Conservation (phyloP, 352 stramenopile genomes). For the Globisporangium parvum region DNA sequence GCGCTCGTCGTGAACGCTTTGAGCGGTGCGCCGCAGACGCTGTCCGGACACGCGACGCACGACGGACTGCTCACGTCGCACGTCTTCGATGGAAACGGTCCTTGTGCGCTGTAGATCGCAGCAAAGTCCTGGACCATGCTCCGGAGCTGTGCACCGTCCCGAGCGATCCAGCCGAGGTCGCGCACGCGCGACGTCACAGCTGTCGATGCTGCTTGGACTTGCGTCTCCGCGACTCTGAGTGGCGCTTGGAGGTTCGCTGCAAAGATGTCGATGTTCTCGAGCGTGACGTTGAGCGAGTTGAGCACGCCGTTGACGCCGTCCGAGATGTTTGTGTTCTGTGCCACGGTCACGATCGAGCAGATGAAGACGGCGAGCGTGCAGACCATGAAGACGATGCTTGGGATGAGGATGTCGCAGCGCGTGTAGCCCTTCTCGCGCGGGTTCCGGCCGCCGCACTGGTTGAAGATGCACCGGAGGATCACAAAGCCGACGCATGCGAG, state of each 20-base stretch:
- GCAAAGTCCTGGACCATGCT: constrained; percentile 59
- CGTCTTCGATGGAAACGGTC: constrained; percentile 40
- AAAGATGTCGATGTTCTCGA: constrained; percentile 79
- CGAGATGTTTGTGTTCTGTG: constrained; percentile 79
- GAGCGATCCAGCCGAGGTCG: constrained; percentile 44
- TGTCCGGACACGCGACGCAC: constrained; percentile 47
- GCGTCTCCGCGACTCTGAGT: constrained; percentile 30
- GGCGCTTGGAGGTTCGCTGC: constrained; percentile 52
- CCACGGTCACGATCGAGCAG: constrained; percentile 65
- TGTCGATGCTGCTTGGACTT: constrained; percentile 37
- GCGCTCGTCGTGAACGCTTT: constrained; percentile 31
- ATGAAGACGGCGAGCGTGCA: constrained; percentile 76
- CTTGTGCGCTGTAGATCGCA: constrained; percentile 45
- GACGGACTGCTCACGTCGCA: constrained; percentile 38
- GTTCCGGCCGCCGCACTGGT: constrained; percentile 70
- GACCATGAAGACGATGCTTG: constrained; percentile 49
- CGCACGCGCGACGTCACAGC: constrained; percentile 32
- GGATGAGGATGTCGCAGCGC: constrained; percentile 69
- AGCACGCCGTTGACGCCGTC: constrained; percentile 54
- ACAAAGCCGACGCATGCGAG: constrained; percentile 55
- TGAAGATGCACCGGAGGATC: constrained; percentile 72
- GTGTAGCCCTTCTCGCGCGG: constrained; percentile 74
- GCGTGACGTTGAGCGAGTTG: constrained; percentile 56
- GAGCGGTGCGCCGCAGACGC: constrained; percentile 45
- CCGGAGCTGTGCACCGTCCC: constrained; percentile 37